phyloP scores from a whole-genome alignment of 306 rosid genomes.

The Psophocarpus tetragonolobus region DNA sequence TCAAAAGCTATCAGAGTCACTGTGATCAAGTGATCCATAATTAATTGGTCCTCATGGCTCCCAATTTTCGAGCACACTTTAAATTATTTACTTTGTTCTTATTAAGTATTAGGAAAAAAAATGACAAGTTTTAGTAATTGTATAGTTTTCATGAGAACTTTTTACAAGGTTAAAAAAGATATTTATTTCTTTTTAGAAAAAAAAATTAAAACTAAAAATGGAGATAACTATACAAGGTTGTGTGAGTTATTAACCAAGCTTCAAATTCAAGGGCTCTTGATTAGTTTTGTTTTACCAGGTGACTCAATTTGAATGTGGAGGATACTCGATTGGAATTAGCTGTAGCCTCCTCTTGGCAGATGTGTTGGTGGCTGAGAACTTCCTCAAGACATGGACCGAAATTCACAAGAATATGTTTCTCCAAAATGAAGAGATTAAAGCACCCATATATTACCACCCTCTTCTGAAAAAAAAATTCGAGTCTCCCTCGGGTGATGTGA shows the following conservation, averaged over 20 bases:
- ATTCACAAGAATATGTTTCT: slow-evolving; percentile 38
- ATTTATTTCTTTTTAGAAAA: too few relatives aligned
- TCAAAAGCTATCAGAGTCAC: too few relatives aligned
- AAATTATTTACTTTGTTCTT: too few relatives aligned
- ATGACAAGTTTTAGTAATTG: too few relatives aligned
- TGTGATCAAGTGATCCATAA: neutral
- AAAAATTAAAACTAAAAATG: too few relatives aligned
- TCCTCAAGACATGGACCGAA: slow-evolving; percentile 50
- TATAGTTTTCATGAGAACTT: too few relatives aligned
- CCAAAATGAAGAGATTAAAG: neutral
- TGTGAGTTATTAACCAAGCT: neutral
- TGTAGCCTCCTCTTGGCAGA: slow-evolving; percentile 54
- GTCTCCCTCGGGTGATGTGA: neutral
- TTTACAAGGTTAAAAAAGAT: too few relatives aligned
- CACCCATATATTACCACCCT: slow-evolving; percentile 38
- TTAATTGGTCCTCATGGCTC: neutral
- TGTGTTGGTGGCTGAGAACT: slow-evolving; percentile 34
- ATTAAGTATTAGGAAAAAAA: too few relatives aligned
- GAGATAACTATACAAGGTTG: neutral
- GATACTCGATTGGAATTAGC: slow-evolving; percentile 52
- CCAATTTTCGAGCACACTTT: neutral
- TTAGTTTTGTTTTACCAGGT: slow-evolving; percentile 32
- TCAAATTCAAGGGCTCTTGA: neutral
- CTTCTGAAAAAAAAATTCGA: neutral
- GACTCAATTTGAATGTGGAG: slow-evolving; percentile 55